A percentile compares a stretch with the other conserved stretches of the same genome.
Conservation (phyloP, 495 filamentous ascomycete genomes). For the Penicillium alfredii region DNA sequence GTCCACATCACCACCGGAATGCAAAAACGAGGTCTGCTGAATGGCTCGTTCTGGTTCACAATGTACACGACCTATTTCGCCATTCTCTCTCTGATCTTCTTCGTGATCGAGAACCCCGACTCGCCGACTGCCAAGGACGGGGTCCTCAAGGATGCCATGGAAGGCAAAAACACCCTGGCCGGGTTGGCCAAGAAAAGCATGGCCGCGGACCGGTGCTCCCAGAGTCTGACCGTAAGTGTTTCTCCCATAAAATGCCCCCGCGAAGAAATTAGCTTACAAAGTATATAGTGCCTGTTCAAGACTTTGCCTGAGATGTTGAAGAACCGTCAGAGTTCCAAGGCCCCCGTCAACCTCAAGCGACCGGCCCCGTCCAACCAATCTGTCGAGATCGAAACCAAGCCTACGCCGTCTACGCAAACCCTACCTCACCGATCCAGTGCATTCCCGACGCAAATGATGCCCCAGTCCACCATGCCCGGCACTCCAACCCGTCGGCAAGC, state of each 20-base stretch:
- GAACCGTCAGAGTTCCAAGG: conserved; percentile 43
- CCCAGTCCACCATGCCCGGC: conserved; percentile 15
- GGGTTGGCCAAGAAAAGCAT: conserved; percentile 75
- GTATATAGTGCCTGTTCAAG: conserved; percentile 69
- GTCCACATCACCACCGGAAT: conserved; percentile 88
- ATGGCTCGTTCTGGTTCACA: conserved; percentile 93
- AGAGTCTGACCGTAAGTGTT: conserved; percentile 60
- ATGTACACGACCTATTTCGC: conserved; percentile 96
- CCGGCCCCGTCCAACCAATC: conserved; percentile 27
- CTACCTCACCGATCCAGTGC: conserved; percentile 44
- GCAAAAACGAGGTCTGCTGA: conserved; percentile 73
- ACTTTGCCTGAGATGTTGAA: conserved; percentile 67
- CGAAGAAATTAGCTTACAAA: too few relatives aligned
- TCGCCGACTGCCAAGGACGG: conserved; percentile 64
- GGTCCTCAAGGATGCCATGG: conserved; percentile 75
- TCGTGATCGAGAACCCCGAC: conserved; percentile 82
- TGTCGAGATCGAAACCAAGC: conserved; percentile 22
- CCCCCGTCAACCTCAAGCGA: conserved; percentile 39
- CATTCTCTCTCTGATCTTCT: conserved; percentile 84
- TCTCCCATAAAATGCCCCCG: neutral
- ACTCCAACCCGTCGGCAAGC: conserved; percentile 19
- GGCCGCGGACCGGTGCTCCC: conserved; percentile 80
- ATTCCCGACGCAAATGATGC: conserved; percentile 37
- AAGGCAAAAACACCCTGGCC: conserved; percentile 74
- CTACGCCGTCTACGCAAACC: conserved; percentile 23